Evolutionary conservation across 805 yeast genomes (phyloP).

Genomic region (Metschnikowia matae): DNA sequence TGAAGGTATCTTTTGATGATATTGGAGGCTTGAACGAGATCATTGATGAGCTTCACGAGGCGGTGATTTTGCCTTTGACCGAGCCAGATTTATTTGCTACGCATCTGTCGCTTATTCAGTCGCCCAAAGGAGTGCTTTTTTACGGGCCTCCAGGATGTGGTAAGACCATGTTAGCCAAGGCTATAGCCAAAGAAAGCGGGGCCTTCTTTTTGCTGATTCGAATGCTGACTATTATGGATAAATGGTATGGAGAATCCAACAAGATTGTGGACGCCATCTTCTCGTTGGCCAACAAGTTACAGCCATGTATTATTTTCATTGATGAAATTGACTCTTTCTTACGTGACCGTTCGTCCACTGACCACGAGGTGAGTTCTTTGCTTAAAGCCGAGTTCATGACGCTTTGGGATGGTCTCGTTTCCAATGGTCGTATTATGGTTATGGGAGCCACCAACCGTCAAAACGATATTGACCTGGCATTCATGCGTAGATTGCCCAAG

Average conservation of each 20-base stretch:
- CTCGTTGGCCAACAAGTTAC: constrained; percentile 80
- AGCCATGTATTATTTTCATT: constrained; percentile 92
- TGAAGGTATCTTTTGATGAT: constrained; percentile 69
- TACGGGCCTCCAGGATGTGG: constrained; percentile 99
- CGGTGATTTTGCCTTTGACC: constrained; percentile 78
- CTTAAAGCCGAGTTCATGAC: constrained; percentile 97
- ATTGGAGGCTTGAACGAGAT: constrained; percentile 86
- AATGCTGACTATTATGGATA: constrained; percentile 93
- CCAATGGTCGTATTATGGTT: constrained; percentile 77
- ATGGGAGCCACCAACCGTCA: constrained; percentile 95
- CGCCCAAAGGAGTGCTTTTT: constrained; percentile 90
- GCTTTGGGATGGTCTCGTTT: constrained; percentile 86
- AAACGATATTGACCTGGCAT: constrained; percentile 86
- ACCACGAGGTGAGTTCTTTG: constrained; percentile 94
- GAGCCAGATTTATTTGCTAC: constrained; percentile 70
- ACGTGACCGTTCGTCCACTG: constrained; percentile 76
- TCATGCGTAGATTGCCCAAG: constrained; percentile 89
- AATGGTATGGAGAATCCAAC: constrained; percentile 96
- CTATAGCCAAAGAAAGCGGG: constrained; percentile 85
- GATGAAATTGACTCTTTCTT: constrained; percentile 95
- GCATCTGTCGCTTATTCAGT: constrained; percentile 66
- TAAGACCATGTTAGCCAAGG: constrained; percentile 95
- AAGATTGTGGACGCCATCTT: constrained; percentile 91
- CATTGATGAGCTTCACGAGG: constrained; percentile 80
- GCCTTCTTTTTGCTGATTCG: constrained; percentile 88